phyloP scores from a whole-genome alignment of 805 yeast species.

The Ogataea nakhonphanomensis region DNA sequence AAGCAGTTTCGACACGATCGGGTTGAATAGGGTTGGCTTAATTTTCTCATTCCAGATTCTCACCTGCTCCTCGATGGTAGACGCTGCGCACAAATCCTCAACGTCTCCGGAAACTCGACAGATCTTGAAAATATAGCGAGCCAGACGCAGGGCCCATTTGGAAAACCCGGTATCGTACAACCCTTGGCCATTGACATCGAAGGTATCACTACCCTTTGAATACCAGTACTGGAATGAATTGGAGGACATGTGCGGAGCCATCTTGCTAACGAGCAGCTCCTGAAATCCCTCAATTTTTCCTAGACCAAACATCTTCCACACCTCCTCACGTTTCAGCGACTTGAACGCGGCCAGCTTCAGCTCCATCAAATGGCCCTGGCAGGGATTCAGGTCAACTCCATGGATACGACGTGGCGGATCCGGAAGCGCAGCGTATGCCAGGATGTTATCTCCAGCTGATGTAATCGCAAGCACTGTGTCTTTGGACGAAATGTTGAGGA shows the following conservation, averaged over 20 bases:
- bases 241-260: conserved; percentile 72
- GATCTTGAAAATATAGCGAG: conserved; percentile 53
- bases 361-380: conserved; percentile 77
- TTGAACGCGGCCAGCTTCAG: conserved; percentile 71
- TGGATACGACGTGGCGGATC: conserved; percentile 74
- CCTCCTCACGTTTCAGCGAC: conserved; percentile 50
- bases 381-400: conserved; percentile 82
- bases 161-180: conserved; percentile 81
- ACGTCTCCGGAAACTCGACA: conserved; percentile 53
- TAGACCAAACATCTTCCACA: conserved; percentile 76
- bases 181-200: conserved; percentile 53
- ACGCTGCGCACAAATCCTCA: conserved; percentile 52
- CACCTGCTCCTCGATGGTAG: conserved; percentile 58
- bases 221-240: conserved; percentile 82
- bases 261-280: conserved; percentile 48
- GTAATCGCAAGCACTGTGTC: conserved; percentile 82
- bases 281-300: conserved; percentile 58
- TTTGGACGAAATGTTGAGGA: conserved; percentile 53
- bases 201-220: conserved; percentile 57
- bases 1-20: conserved; percentile 59
- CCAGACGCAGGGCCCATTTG: conserved; percentile 78
- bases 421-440: conserved; percentile 69
- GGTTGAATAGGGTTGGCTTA: conserved; percentile 69
- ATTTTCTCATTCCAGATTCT: conserved; percentile 59
- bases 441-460: conserved; percentile 80